Base-by-base conservation (phyloP, 2,329 filamentous ascomycete species). In the Fusarium succisae region DNA sequence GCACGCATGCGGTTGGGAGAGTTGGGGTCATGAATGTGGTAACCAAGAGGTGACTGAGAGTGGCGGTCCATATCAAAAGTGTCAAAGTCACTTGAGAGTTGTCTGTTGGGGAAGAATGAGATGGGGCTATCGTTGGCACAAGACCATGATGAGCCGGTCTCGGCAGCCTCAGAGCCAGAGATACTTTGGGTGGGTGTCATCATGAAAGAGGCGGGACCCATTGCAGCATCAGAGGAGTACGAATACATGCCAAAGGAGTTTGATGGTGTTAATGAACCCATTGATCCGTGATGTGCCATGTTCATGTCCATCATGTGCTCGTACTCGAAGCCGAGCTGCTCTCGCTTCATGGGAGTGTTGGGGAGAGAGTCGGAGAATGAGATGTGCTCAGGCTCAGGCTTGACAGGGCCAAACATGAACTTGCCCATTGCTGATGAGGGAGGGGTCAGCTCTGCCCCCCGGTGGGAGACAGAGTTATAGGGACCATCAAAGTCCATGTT, bases 101-200 rank as follows among this genome's bases (percentile, higher is more conserved):
- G 80, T 47, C 80, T 81, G 37, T 75, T 80, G n/a, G 79, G 74
- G 69, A 84, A 84, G 79, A 84, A 82, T 44, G 80, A 80, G 39
- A 84, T 83, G 30, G 83, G 83, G 76, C 83, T 84, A 58, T 84
- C 82, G 60, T 81, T 84, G 72, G 79, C 79, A 58, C 81, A 83
- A 6, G 81, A 81, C 83, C 82, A 84, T 17, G 83, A 81, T 22
- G 82, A 81, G 26, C 80, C 78, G 9, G 79, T 80, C 43, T 84
- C 82, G 26, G 80, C 80, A 39, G 82, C 79, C 54, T 84, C 83
- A 22, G 83, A 84, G 45, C 79, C 82, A 8, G 82, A 81, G 35
- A 84, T 77, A 72, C 82, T 83, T 59, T 83, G 81, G 6, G 82
- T 82, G 13, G 82, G 82, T 37, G 82, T 83, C 80, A 84, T 83